Evolutionary conservation across 1,284 basidiomycete genomes (phyloP), one percentile per base, ranked within the genome.

Genomic region (Veloboletus limbatus): DNA sequence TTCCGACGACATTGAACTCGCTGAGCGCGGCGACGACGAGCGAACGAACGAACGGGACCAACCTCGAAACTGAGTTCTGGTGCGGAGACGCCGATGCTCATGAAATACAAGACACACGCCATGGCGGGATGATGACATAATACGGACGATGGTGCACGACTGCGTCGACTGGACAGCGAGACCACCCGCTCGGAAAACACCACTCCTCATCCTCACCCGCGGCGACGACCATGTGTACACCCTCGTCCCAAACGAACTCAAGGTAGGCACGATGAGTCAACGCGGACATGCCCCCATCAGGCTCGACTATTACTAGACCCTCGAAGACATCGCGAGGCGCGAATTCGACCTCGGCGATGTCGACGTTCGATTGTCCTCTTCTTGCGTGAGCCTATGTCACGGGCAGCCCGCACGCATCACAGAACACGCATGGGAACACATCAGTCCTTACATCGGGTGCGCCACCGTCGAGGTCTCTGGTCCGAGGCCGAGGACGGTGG

Each of bases 1-100:
- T n/a, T n/a, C n/a, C n/a, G n/a, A n/a, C n/a, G n/a, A n/a, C n/a
- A n/a, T n/a, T n/a, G n/a, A n/a, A n/a, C n/a, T n/a, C n/a, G n/a
- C n/a, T n/a, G n/a, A n/a, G n/a, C n/a, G n/a, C n/a, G n/a, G n/a
- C n/a, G n/a, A n/a, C n/a, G n/a, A n/a, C n/a, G n/a, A n/a, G n/a
- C n/a, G n/a, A n/a, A n/a, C 10, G 16, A 7, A 31, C 3, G 17
- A 0, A 39, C 56, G 37, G n/a, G n/a, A n/a, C n/a, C n/a, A n/a
- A 63, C 61, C 62, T 63, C 65, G 52, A 63, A 63, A n/a, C n/a
- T n/a, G n/a, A n/a, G n/a, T 61, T 57, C 28, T 45, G 40, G 24
- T 65, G 48, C 9, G 1, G 61, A 50, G 4, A 48, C 48, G 8
- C 58, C 62, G 38, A 65, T 49, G 24, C 56, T 65, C 59, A 61